Base-by-base conservation (phyloP, 169 alveolate species). In the Cryptosporidium bovis region DNA sequence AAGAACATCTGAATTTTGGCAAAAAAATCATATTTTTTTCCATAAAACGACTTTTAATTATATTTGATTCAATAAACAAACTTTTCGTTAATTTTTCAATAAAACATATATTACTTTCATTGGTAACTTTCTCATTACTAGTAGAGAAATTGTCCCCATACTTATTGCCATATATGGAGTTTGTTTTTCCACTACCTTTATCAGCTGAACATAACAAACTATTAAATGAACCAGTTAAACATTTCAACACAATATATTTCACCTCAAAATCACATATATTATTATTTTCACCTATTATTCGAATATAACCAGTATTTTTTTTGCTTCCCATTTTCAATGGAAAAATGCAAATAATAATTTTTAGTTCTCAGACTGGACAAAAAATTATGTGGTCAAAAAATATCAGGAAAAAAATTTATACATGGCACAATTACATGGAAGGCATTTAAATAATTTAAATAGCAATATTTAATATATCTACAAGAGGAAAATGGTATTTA, bases 361-460 rank as follows among this genome's bases (percentile, higher is more conserved):
- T 60, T 60, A 77, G 69, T 77, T 77, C 69, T 20, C 40, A 24
- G 24, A 20, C 46, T 27, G 66, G 60, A 65, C 15, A 66, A 58
- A 77, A 58, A 27, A 33, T 56, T 71, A 77, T 77, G 87, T 77
- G 87, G 87, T 12, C 87, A 77, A 60, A 48, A 24, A 24, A 27
- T 6, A 24, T 13, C 4, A 62, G 8, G 15, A 24, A 62, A 33
- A 24, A 62, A 27, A 27, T 12, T 24, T 29, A 62, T 20, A 2
- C 44, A 24, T 33, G 24, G 6, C 67, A n/a, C 67, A 15, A 15
- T n/a, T 33, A 24, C 46, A 24, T 55, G 6, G 31, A 55, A 13
- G 6, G 12, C n/a, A 62, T 4, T 5, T 13, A 20, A 62, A 62
- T 62, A 15, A 20, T 33, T 3, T 24, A 15, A 62, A 77, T 46